Evolutionary conservation across 495 filamentous ascomycete genomes (phyloP).

Genomic region (Patellaria atrata): DNA sequence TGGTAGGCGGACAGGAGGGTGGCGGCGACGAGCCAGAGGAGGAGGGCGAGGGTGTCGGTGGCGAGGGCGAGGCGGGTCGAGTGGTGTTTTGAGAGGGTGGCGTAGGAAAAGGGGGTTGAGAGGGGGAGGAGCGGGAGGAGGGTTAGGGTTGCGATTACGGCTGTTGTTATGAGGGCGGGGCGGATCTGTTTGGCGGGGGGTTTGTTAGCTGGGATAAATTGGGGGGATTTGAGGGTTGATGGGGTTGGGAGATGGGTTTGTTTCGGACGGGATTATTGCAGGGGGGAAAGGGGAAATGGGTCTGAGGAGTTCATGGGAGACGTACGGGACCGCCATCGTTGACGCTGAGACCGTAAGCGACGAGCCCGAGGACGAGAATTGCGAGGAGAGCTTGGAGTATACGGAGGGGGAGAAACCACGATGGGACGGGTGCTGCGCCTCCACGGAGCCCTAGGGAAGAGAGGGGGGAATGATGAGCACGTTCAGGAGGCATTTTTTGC

Average conservation of each 20-base stretch:
- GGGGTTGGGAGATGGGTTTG: no score
- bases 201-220: constrained; percentile 3
- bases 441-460: no score
- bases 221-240: neutral
- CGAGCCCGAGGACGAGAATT: constrained; percentile 8
- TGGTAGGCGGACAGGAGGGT: constrained; percentile 11
- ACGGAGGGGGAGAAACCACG: constrained; percentile 16
- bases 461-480: no score
- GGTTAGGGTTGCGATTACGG: constrained; percentile 17
- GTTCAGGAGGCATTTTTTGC: no score
- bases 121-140: constrained; percentile 13
- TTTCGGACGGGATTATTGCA: no score
- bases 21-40: constrained; percentile 12
- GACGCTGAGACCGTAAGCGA: constrained; percentile 11
- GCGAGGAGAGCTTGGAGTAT: constrained; percentile 14
- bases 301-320: no score
- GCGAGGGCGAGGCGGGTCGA: constrained; percentile 11
- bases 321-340: constrained; percentile 12
- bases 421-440: constrained; percentile 9
- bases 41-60: constrained; percentile 8
- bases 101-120: constrained; percentile 10
- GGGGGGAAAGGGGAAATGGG: no score
- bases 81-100: constrained; percentile 11
- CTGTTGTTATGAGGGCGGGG: constrained; percentile 23
- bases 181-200: constrained; percentile 21